Percentiles rank a stretch among this genome's conserved stretches.
Evolutionary conservation across 768 basidiomycete genomes (phyloP).

Genomic region (Basidioascus undulatus): DNA sequence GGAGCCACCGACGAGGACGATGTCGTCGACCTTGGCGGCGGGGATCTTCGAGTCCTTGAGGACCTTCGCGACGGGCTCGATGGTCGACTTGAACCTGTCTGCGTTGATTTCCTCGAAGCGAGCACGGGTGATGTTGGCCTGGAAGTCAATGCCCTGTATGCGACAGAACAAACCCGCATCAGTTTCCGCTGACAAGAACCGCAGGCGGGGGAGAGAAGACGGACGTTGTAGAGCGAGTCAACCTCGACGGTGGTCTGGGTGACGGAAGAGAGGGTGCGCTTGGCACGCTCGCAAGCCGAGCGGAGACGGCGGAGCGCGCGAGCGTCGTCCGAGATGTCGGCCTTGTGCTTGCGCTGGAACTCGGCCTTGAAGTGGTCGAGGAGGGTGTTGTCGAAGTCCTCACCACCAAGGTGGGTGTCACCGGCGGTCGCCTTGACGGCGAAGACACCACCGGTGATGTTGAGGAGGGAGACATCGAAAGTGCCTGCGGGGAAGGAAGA

Average conservation of each 20-base stretch:
- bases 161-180: conserved; percentile 1
- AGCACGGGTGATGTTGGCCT: conserved; percentile 93
- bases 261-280: conserved; percentile 93
- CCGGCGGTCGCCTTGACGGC: conserved; percentile 98
- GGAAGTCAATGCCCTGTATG: conserved; percentile 78
- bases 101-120: conserved; percentile 99
- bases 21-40: conserved; percentile 56
- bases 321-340: conserved; percentile 87
- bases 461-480: conserved; percentile 96
- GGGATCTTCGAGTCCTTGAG: conserved; percentile 97
- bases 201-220: conserved; percentile 9
- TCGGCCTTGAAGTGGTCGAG: conserved; percentile 98
- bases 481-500: too few relatives aligned
- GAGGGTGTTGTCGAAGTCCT: conserved; percentile 97
- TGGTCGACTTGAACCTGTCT: conserved; percentile 75
- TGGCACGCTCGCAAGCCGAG: conserved; percentile 96
- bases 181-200: background rate
- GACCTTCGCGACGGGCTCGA: conserved; percentile 97
- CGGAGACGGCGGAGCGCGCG: conserved; percentile 89
- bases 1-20: conserved; percentile 97
- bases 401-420: conserved; percentile 98
- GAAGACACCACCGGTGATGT: conserved; percentile 94
- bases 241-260: conserved; percentile 97
- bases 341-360: conserved; percentile 93
- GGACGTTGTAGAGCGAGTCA: conserved; percentile 84